Conservation (phyloP, 1,139 yeast species). For the Ogataea hybrid region DNA sequence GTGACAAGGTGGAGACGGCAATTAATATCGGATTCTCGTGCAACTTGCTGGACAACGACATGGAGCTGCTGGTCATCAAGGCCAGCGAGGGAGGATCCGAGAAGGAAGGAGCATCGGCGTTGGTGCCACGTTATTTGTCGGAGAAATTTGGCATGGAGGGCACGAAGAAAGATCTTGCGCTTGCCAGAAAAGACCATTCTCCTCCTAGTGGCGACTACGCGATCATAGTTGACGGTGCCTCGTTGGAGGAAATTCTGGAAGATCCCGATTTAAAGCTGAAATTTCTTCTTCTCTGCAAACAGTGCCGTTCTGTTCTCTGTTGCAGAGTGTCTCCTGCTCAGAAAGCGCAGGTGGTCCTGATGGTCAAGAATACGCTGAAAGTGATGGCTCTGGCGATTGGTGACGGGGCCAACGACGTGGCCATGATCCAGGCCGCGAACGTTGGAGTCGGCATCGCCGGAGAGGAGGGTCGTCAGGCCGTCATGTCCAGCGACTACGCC, state of each 20-base stretch:
- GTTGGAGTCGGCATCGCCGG: conserved; percentile 70
- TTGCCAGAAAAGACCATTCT: conserved; percentile 48
- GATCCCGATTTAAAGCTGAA: conserved; percentile 36
- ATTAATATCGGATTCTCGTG: conserved; percentile 97
- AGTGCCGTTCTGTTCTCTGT: conserved; percentile 59
- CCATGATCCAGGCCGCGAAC: conserved; percentile 67
- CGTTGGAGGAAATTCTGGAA: conserved; percentile 44
- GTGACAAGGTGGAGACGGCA: conserved; percentile 97
- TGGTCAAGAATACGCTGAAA: conserved; percentile 48
- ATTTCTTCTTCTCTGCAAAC: conserved; percentile 54
- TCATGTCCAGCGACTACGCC: conserved; percentile 65
- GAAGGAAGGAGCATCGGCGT: conserved; percentile 30
- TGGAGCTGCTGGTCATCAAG: conserved; percentile 48
- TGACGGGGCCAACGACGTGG: conserved; percentile 69
- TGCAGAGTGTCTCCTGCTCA: conserved; percentile 68
- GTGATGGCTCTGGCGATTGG: conserved; percentile 67
- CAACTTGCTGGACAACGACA: conserved; percentile 55
- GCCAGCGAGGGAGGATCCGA: conserved; percentile 19
- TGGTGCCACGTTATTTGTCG: conserved; percentile 40
- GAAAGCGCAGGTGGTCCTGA: conserved; percentile 54
- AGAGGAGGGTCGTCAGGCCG: conserved; percentile 68
- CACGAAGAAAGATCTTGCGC: conserved; percentile 36
- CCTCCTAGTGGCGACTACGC: conserved; percentile 49
- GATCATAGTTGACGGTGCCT: conserved; percentile 55
- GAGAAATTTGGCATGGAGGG: conserved; percentile 42